A percentile compares a stretch with the other conserved stretches of the same genome.
These are phyloP conservation scores for Serendipita sp. DNA, from an alignment of 768 basidiomycete species.

Conservation along the genomic window DNA sequence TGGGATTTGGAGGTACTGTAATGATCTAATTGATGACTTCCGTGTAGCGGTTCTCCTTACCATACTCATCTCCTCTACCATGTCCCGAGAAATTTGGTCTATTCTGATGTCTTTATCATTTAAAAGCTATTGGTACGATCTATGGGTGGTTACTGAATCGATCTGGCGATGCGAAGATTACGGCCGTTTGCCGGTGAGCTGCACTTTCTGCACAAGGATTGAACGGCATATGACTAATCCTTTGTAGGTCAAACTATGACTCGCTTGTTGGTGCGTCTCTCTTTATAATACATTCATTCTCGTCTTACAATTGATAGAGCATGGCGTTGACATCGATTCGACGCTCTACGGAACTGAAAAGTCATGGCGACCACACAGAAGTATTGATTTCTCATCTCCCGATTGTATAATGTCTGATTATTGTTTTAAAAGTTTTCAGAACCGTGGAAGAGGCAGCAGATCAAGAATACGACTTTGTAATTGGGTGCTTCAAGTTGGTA, in stretches of 20 bases:
- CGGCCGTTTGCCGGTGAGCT: conserved; percentile 20
- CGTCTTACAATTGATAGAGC: not conserved
- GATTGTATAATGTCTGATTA: not conserved
- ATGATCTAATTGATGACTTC: not conserved
- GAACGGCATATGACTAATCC: conserved; percentile 7
- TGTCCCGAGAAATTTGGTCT: not conserved
- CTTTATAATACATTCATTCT: not conserved
- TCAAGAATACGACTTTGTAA: conserved; percentile 14
- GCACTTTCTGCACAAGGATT: not conserved
- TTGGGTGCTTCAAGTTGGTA: conserved; percentile 17
- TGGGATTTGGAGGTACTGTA: conserved; percentile 12
- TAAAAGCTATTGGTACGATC: conserved; percentile 19
- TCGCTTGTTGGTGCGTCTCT: not conserved
- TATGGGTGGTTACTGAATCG: conserved; percentile 18
- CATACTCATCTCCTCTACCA: not conserved
- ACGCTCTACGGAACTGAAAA: conserved; percentile 4
- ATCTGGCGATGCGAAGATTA: conserved; percentile 15
- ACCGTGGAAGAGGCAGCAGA: conserved; percentile 19
- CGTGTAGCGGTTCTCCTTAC: not conserved
- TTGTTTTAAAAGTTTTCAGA: conserved; percentile 6
- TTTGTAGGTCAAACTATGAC: not conserved
- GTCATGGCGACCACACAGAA: conserved; percentile 11
- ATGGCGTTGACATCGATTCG: conserved; percentile 8
- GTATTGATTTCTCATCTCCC: not conserved
- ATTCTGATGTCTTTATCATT: not conserved